Percentiles rank a stretch among this genome's conserved stretches.
Evolutionary conservation across 2,329 filamentous ascomycete species (phyloP).

Genomic region (Exophiala xenobiotica): DNA sequence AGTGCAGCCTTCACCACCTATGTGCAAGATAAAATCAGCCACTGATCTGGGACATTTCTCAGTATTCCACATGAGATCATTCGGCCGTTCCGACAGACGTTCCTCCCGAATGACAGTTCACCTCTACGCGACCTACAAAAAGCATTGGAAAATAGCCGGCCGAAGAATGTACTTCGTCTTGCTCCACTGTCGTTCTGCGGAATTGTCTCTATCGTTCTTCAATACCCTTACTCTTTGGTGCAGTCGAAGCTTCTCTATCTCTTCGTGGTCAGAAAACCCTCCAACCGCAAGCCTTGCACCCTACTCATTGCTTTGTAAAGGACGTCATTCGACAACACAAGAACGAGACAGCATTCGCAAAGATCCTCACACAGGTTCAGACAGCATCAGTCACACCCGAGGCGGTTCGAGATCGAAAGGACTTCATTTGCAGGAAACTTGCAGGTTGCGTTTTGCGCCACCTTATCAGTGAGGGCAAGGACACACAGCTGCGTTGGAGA

Average conservation of each 20-base stretch:
- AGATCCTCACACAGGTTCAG: slow-evolving; percentile 5
- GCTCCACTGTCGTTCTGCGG: slow-evolving; percentile 17
- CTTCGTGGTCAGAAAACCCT: slow-evolving; percentile 18
- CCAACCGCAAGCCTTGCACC: not conserved
- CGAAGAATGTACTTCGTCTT: slow-evolving; percentile 17
- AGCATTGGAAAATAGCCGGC: slow-evolving; percentile 14
- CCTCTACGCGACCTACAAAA: slow-evolving; percentile 14
- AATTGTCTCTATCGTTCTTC: slow-evolving; percentile 20
- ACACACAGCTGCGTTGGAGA: slow-evolving; percentile 9
- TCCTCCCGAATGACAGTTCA: slow-evolving; percentile 10
- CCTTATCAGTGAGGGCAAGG: slow-evolving; percentile 11
- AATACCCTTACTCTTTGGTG: slow-evolving; percentile 19
- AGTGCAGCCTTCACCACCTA: slow-evolving; percentile 8
- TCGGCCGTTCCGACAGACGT: slow-evolving; percentile 10
- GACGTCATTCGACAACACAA: slow-evolving; percentile 14
- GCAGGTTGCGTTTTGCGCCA: slow-evolving; percentile 10
- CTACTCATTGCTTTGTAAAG: slow-evolving; percentile 1
- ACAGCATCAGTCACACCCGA: not conserved
- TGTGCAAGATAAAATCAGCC: not conserved
- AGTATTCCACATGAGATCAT: slow-evolving; percentile 18
- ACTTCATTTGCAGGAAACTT: slow-evolving; percentile 13
- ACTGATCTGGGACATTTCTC: not conserved
- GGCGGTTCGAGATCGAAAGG: slow-evolving; percentile 1
- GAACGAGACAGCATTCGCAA: slow-evolving; percentile 2
- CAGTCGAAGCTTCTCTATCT: slow-evolving; percentile 23